A percentile compares a stretch with the other conserved stretches of the same genome.
Evolutionary conservation across 208 protist species (phyloP).

Genomic region (Angomonas ambiguus): DNA sequence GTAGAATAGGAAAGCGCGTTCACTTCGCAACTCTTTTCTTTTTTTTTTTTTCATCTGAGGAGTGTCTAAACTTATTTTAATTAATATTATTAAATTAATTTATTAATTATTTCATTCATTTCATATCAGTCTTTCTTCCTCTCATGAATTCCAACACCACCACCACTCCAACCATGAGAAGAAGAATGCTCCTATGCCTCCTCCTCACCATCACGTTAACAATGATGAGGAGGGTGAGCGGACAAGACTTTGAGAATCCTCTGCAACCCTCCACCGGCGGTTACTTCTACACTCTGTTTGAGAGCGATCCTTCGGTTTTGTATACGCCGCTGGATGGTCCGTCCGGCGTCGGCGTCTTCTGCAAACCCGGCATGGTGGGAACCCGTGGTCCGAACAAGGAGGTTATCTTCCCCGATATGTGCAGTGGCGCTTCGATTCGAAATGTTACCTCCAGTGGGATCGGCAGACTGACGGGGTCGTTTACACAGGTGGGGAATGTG

Average conservation of each 20-base stretch:
- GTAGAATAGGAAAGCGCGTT: too few relatives aligned
- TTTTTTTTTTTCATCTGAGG: background rate
- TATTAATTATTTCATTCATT: background rate
- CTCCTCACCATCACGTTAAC: too few relatives aligned
- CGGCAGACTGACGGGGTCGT: conserved; percentile 41
- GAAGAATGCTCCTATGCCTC: background rate
- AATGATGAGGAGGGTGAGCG: too few relatives aligned
- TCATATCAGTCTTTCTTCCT: background rate
- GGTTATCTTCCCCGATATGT: conserved; percentile 57
- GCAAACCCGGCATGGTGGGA: conserved; percentile 22
- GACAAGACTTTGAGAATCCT: background rate
- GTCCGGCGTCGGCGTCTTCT: conserved; percentile 39
- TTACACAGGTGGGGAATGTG: conserved; percentile 15
- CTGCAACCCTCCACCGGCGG: background rate
- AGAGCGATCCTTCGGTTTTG: background rate
- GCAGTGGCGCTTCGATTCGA: conserved; percentile 40
- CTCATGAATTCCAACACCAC: background rate
- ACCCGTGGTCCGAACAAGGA: conserved; percentile 6
- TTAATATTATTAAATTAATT: background rate
- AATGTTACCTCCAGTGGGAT: conserved; percentile 28
- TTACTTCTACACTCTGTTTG: conserved; percentile 35
- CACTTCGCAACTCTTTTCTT: too few relatives aligned
- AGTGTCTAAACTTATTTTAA: too few relatives aligned
- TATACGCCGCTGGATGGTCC: conserved; percentile 26
- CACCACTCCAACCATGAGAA: background rate